Evolutionary conservation across 345 rosid genomes (phyloP).

Genomic region (Xanthoceras sorbifolium): DNA sequence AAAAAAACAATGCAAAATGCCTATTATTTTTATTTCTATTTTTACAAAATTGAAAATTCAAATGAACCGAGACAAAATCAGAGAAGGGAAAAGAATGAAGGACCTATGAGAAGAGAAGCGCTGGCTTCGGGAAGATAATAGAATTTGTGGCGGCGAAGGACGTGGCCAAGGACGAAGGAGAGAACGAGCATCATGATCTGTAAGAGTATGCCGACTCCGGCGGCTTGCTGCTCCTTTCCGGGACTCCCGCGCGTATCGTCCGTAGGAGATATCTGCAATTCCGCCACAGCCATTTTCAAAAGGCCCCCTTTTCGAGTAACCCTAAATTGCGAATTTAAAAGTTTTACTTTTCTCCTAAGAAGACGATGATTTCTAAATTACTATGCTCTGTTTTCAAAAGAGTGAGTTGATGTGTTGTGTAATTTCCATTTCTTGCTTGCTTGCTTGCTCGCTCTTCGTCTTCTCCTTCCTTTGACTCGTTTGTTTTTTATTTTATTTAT

Average conservation of each 20-base stretch:
- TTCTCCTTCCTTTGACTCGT: no score
- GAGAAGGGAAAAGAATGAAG: background rate
- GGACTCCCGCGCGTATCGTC: slow-evolving; percentile 44
- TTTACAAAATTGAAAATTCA: background rate
- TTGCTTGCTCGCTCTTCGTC: background rate
- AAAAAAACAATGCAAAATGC: background rate
- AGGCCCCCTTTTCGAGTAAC: background rate
- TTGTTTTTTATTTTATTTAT: no score
- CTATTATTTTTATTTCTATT: no score
- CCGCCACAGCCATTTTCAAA: slow-evolving; percentile 26
- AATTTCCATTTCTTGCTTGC: no score
- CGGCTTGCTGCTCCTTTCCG: slow-evolving; percentile 93
- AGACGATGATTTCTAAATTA: background rate
- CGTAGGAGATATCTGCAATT: slow-evolving; percentile 50
- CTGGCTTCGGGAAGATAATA: slow-evolving; percentile 98
- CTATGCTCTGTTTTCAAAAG: background rate
- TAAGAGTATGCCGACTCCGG: slow-evolving; percentile 95
- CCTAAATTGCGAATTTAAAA: background rate
- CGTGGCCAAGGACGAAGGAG: slow-evolving; percentile 95
- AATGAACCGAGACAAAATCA: background rate
- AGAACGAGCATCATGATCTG: slow-evolving; percentile 99
- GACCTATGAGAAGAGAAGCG: slow-evolving; percentile 96
- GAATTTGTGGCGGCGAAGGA: slow-evolving; percentile 94
- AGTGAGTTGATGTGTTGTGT: background rate
- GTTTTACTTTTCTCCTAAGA: background rate